Evolutionary conservation across 441 rosid species (phyloP).

Genomic region (Gossypium lobatum): DNA sequence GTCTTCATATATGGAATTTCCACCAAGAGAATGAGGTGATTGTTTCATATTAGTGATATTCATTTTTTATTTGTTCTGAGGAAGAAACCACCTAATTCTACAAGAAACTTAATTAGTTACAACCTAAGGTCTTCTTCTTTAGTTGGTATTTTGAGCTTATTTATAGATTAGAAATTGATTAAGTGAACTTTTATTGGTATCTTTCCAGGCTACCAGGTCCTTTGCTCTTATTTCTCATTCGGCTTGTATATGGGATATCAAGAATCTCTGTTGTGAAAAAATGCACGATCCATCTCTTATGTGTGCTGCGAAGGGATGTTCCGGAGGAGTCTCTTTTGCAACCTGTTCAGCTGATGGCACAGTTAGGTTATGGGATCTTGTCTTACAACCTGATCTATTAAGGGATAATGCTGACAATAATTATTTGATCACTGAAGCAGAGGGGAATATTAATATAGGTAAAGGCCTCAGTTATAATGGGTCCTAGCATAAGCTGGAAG

Average conservation of each 20-base stretch:
- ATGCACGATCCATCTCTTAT: constrained; percentile 63
- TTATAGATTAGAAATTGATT: constrained; percentile 15
- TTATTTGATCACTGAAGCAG: constrained; percentile 25
- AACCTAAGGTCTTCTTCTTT: constrained; percentile 6
- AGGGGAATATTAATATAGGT: constrained; percentile 50
- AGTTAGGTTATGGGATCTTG: constrained; percentile 82
- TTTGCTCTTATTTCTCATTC: constrained; percentile 68
- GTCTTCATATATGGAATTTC: constrained; percentile 72
- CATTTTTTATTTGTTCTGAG: constrained; percentile 14
- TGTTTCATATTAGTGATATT: constrained; percentile 10
- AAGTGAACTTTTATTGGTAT: constrained; percentile 19
- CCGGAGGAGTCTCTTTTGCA: constrained; percentile 78
- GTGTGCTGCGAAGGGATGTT: constrained; percentile 79
- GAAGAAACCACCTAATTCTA: constrained; percentile 4
- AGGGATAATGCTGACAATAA: constrained; percentile 27
- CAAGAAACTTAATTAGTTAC: neutral
- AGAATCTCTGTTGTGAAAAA: constrained; percentile 77
- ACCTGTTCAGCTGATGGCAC: constrained; percentile 90
- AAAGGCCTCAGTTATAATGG: constrained; percentile 20
- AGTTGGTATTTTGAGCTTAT: constrained; percentile 18
- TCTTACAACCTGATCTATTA: constrained; percentile 36
- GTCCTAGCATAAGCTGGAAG: neutral
- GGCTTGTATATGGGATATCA: constrained; percentile 79
- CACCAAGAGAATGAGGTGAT: constrained; percentile 59
- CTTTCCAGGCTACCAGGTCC: constrained; percentile 57